Conservation (phyloP, 2,329 filamentous ascomycete species). For the Penicillium sp. region DNA sequence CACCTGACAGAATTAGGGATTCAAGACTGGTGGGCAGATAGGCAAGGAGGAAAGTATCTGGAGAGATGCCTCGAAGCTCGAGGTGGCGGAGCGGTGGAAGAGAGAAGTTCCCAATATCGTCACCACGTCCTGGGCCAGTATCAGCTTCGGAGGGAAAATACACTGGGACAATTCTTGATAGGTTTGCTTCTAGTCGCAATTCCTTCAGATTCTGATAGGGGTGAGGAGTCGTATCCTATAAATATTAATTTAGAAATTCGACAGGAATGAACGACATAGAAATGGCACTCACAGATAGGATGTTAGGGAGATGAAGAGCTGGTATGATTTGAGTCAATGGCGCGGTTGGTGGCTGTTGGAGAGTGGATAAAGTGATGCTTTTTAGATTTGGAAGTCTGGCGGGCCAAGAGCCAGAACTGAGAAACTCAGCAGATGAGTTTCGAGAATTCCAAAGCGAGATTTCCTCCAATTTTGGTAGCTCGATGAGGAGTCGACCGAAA, state of each 20-base stretch:
- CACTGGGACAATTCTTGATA: slow-evolving; percentile 16
- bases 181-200: slow-evolving; percentile 31
- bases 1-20: slow-evolving; percentile 28
- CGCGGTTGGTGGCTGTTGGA: not conserved
- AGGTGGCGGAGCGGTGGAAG: slow-evolving; percentile 27
- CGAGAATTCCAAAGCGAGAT: slow-evolving; percentile 24
- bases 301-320: slow-evolving; percentile 14
- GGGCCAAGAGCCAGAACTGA: slow-evolving; percentile 12
- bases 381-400: slow-evolving; percentile 31
- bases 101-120: slow-evolving; percentile 6
- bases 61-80: slow-evolving; percentile 26
- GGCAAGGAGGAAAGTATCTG: slow-evolving; percentile 17
- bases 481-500: slow-evolving; percentile 25
- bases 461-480: slow-evolving; percentile 29
- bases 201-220: slow-evolving; percentile 34
- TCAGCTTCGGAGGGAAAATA: slow-evolving; percentile 6
- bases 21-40: slow-evolving; percentile 30
- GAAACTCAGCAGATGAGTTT: not conserved
- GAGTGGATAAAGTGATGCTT: slow-evolving; percentile 23
- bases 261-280: not conserved
- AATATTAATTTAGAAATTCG: not conserved
- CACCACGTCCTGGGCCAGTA: not conserved
- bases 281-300: slow-evolving; percentile 3
- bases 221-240: slow-evolving; percentile 7
- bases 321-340: not conserved